Conservation (phyloP, 352 stramenopile species). For the Globisporangium paroecandrum region DNA sequence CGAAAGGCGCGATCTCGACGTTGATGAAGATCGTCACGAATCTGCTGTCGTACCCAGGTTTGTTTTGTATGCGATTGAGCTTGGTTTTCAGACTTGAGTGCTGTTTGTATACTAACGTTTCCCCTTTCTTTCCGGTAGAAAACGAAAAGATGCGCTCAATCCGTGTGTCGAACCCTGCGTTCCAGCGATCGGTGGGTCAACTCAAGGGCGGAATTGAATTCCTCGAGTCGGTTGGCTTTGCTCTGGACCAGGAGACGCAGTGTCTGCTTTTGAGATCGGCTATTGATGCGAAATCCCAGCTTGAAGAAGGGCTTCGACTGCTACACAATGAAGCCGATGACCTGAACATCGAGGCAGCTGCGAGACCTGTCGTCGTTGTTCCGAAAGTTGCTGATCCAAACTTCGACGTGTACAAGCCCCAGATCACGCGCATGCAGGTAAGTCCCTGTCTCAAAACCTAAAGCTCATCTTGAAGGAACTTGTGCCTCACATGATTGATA, state of each 20-base stretch:
- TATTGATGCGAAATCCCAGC: constrained; percentile 21
- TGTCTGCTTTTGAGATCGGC: constrained; percentile 36
- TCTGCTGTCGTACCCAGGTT: constrained; percentile 76
- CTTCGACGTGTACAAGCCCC: constrained; percentile 82
- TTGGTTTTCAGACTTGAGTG: not conserved
- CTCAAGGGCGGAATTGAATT: constrained; percentile 74
- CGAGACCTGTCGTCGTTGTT: constrained; percentile 46
- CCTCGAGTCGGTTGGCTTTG: constrained; percentile 63
- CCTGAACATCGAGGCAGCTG: constrained; percentile 46
- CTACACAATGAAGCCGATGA: constrained; percentile 79
- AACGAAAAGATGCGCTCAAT: constrained; percentile 85
- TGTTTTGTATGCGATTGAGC: not conserved
- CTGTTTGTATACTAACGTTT: not conserved
- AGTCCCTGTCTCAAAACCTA: not conserved
- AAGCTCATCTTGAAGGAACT: not conserved
- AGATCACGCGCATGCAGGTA: constrained; percentile 82
- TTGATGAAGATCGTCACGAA: constrained; percentile 88
- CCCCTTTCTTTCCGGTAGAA: constrained; percentile 27
- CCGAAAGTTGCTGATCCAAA: constrained; percentile 30
- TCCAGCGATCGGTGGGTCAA: constrained; percentile 63
- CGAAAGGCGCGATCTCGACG: constrained; percentile 50
- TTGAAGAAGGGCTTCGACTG: constrained; percentile 54
- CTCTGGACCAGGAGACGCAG: constrained; percentile 41
- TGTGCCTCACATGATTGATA: not conserved
- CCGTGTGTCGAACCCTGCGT: constrained; percentile 68